These are phyloP conservation scores for Vitis rupestris DNA, from an alignment of 164 flowering plant genomes.

Conservation along the genomic window DNA sequence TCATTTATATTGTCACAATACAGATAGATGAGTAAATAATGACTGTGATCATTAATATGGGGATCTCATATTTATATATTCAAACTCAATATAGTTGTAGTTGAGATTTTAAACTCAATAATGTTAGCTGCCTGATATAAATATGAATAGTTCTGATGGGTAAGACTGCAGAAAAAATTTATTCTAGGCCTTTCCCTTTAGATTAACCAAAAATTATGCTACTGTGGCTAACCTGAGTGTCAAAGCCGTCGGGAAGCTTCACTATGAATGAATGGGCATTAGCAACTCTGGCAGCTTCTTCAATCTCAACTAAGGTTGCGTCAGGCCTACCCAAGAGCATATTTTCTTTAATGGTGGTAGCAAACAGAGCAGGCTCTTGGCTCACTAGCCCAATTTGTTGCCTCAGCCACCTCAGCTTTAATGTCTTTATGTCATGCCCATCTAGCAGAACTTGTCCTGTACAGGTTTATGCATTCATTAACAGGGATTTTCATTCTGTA, in stretches of 20 bases:
- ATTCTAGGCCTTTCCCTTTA: too few species aligned
- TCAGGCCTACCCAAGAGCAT: slow-evolving; percentile 86
- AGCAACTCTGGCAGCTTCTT: slow-evolving; percentile 96
- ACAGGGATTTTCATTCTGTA: background rate
- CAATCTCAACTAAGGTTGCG: slow-evolving; percentile 76
- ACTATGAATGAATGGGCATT: slow-evolving; percentile 92
- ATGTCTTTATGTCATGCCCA: slow-evolving; percentile 81
- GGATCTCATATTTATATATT: too few species aligned
- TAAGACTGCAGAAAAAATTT: too few species aligned
- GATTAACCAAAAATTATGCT: too few species aligned
- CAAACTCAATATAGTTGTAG: too few species aligned
- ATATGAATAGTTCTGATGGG: too few species aligned
- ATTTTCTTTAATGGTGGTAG: slow-evolving; percentile 90
- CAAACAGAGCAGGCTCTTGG: slow-evolving; percentile 97
- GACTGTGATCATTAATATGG: too few species aligned
- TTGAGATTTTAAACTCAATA: too few species aligned
- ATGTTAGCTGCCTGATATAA: too few species aligned
- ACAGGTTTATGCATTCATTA: slow-evolving; percentile 1
- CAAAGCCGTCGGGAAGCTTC: slow-evolving; percentile 86
- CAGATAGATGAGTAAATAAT: background rate
- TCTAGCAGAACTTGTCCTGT: slow-evolving; percentile 90
- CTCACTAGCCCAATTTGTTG: slow-evolving; percentile 96
- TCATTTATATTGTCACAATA: background rate
- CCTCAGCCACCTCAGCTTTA: slow-evolving; percentile 87
- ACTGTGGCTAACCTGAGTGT: slow-evolving; percentile 70